Conservation (phyloP, 169 alveolate species). For the Cyclospora cayetanensis region DNA sequence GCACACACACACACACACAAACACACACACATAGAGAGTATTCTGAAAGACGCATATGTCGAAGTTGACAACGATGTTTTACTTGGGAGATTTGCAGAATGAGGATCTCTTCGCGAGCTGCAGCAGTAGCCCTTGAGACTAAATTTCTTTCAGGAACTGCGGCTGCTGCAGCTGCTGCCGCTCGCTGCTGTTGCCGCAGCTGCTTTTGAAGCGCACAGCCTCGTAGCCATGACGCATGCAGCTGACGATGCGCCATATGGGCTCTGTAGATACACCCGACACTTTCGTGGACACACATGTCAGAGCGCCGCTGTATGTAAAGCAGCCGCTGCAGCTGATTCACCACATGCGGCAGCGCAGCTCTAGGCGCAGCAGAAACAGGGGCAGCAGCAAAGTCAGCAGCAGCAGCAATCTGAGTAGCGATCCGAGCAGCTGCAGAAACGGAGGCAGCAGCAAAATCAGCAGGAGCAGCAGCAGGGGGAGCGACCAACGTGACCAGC, state of each 20-base stretch:
- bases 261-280: background rate
- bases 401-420: background rate
- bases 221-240: background rate
- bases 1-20: background rate
- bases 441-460: background rate
- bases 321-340: too few relatives aligned
- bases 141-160: background rate
- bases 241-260: constrained; percentile 20
- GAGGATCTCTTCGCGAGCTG: constrained; percentile 10
- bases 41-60: too few relatives aligned
- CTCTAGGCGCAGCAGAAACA: background rate
- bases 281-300: background rate
- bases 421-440: background rate
- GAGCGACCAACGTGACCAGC: too few relatives aligned
- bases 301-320: too few relatives aligned
- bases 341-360: background rate
- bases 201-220: constrained; percentile 18
- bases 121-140: constrained; percentile 33
- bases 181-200: constrained; percentile 27
- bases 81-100: constrained; percentile 4
- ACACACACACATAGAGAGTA: background rate
- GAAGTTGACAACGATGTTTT: too few relatives aligned
- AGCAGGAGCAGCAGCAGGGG: constrained; percentile 33
- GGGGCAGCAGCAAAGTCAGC: background rate
- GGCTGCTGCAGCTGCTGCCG: constrained; percentile 41